Base-by-base conservation (phyloP, 169 alveolate species). In the Cyclospora cayetanensis region DNA sequence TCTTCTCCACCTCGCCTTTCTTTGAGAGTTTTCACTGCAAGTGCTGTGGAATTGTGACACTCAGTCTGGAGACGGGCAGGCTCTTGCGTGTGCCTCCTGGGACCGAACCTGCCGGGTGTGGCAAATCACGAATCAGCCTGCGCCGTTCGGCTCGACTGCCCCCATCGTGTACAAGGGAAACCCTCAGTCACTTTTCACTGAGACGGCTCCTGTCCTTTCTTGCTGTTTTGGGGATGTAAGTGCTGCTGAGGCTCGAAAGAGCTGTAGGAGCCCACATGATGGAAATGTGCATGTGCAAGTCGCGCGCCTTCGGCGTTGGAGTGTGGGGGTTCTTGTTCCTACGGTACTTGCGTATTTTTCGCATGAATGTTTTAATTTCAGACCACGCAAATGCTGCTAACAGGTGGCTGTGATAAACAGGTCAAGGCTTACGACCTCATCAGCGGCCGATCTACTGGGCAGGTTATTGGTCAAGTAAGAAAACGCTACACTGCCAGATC, bases 81-180 rank as follows among this genome's bases (percentile, higher is more conserved):
- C 83, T 2, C 87, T 87, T 46, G 83, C 87, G 41, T 87, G 92
- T 4, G 83, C 92, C 34, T 74, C 90, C 55, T 90, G 93, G 93
- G 93, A 90, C 50, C 85, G 86, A n/a, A 53, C 93, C 1, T 83
- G 85, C 31, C 93, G 93, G 35, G 65, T 90, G 43, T 90, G 93
- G 93, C 90, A 80, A 53, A 80, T 80, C 72, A 80, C 90, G 50
- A 52, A 72, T 15, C 90, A 80, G 29, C 90, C 90, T 35, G 90
- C 90, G 55, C 60, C 90, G 9, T 80, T 80, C 41, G 90, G 90
- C 76, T 52, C 60, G 41, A 53, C 42, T 37, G 76, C 60, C 22
- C 76, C 29, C n/a, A 66, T 34, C 76, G 20, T 53, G 0, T 80
- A 80, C 34, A 80, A 80, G 74, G 90, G 90, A 52, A 80, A 80